A percentile compares a stretch with the other conserved stretches of the same genome.
Evolutionary conservation across 148 eudicot species (phyloP).

Genomic region (Vaccinium darrowii): DNA sequence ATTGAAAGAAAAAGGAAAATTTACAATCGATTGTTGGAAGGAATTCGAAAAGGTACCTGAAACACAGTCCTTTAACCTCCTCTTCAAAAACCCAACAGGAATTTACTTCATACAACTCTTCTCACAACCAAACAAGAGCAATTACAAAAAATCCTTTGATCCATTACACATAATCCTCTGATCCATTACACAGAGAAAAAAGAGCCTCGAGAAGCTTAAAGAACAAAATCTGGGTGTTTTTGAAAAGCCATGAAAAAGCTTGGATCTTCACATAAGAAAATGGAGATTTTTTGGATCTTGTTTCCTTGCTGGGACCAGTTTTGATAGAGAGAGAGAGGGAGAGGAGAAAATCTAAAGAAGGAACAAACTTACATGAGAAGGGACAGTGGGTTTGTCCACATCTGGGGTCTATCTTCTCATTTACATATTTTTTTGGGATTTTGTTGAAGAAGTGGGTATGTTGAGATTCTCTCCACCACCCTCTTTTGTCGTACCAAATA

Average conservation of each 20-base stretch:
- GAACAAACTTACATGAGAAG: constrained; percentile 23
- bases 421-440: constrained; percentile 18
- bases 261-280: constrained; percentile 6
- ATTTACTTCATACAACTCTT: constrained; percentile 15
- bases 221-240: neutral
- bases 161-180: constrained; percentile 1
- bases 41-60: neutral
- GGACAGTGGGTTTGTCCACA: constrained; percentile 20
- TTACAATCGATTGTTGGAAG: neutral
- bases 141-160: neutral
- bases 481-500: neutral
- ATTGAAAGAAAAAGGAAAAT: neutral
- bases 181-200: neutral
- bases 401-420: constrained; percentile 15
- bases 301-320: constrained; percentile 16
- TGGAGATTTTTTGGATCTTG: constrained; percentile 23
- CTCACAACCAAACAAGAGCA: neutral
- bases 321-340: constrained; percentile 6
- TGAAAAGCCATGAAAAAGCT: constrained; percentile 19
- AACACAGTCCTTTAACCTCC: neutral
- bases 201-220: constrained; percentile 13
- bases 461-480: constrained; percentile 16
- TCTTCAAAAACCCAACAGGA: constrained; percentile 10
- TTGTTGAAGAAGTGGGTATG: constrained; percentile 12
- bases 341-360: constrained; percentile 12